Base-by-base conservation (phyloP, 768 basidiomycete genomes). In the Termitomyces sp. region DNA sequence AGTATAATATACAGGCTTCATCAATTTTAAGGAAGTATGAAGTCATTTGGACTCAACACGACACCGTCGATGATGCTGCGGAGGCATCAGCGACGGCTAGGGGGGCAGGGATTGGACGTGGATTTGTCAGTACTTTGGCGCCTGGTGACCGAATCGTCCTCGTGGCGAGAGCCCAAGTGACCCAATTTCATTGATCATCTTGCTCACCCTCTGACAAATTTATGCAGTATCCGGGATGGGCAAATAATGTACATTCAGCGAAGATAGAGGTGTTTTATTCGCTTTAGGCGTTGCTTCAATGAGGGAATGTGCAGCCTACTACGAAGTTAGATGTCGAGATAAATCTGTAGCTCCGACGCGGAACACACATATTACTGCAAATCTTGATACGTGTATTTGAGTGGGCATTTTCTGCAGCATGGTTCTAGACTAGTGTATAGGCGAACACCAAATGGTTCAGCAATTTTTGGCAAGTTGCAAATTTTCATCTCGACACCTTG, bases 161-260 rank as follows among this genome's bases (percentile, higher is more conserved):
- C 14, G 57, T 70, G 45, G 70, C 63, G 2, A 61, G 64, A 48
- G 71, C 71, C 28, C 51, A 59, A 62, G 71, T 70, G 34, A 48
- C 53, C 50, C 19, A 35, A 34, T 48, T 26, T 21, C 21, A 47
- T 44, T 17, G n/a, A 19, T 14, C n/a, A 22, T 9, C 32, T 51
- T 6, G 22, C 37, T 24, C 28, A 9, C 9, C 28, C 38, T 38
- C 52, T 38, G 4, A 45, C 49, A 11, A 11, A 37, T 34, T 26
- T 35, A 37, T 32, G 12, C 48, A 71, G 70, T 68, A 59, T 56
- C 68, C 66, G 38, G 65, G 66, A 4, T 71, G 68, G 70, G 30
- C n/a, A 15, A 70, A 70, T 53, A 44, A 62, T 11, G 60, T 71
- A 6, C 26, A 49, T 19, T 47, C 46, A 14, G 64, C 62, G 17